phyloP scores from a whole-genome alignment of 176 grass and related monocot genomes.

The Triticum turgidum region DNA sequence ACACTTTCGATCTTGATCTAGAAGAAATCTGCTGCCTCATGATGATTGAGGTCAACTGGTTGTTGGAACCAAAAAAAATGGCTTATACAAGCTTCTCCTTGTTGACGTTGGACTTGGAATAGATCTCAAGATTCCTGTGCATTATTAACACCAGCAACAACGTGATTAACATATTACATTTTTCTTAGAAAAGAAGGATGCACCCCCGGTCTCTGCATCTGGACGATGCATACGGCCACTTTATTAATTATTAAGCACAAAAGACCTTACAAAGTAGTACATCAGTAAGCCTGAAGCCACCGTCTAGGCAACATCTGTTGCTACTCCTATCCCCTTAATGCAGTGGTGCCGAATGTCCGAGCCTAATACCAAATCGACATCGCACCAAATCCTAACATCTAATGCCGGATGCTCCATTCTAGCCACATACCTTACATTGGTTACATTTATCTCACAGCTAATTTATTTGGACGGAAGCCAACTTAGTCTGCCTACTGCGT shows the following conservation, averaged over 20 bases:
- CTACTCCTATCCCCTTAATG: no score
- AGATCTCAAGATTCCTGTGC: slow-evolving; percentile 41
- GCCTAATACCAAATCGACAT: no score
- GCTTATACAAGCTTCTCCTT: slow-evolving; percentile 20
- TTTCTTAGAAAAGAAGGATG: no score
- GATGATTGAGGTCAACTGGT: slow-evolving; percentile 67
- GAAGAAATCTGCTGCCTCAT: slow-evolving; percentile 12
- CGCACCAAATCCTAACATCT: no score
- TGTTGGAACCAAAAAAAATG: slow-evolving; percentile 53
- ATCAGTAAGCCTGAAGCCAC: no score
- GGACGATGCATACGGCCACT: no score
- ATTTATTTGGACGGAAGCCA: slow-evolving; percentile 31
- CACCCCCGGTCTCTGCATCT: no score
- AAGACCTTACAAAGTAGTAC: no score
- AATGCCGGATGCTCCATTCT: no score
- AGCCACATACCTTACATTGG: not conserved
- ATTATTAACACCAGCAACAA: slow-evolving; percentile 26
- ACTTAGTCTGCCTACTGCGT: not conserved
- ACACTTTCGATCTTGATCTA: slow-evolving; percentile 33
- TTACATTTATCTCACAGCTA: slow-evolving; percentile 18
- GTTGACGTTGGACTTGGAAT: slow-evolving; percentile 45
- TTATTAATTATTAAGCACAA: no score
- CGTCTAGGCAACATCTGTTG: no score
- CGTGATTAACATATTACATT: not conserved
- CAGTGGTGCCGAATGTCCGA: no score